These are phyloP conservation scores for Penicillium sp. DNA, from an alignment of 2,329 filamentous ascomycete species.

Conservation along the genomic window DNA sequence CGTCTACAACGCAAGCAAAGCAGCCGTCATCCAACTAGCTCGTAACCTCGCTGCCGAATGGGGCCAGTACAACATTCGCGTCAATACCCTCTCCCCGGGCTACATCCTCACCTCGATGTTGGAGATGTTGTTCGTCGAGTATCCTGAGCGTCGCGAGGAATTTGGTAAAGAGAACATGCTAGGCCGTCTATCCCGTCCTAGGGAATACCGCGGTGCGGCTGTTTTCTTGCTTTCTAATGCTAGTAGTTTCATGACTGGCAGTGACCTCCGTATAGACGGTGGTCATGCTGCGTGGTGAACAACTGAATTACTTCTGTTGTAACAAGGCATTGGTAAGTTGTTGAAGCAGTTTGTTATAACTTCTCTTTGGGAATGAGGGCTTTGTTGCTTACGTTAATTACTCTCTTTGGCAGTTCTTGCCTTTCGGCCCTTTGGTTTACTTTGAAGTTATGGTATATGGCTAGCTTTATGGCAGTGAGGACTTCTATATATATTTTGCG, in stretches of 20 bases:
- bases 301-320: not conserved
- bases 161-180: slow-evolving; percentile 5
- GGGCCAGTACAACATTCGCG: slow-evolving; percentile 8
- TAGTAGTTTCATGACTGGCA: slow-evolving; percentile 10
- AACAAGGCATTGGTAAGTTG: not conserved
- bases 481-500: not conserved
- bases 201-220: slow-evolving; percentile 5
- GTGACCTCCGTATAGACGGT: slow-evolving; percentile 10
- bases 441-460: not conserved
- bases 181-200: not conserved
- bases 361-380: too few relatives aligned
- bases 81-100: slow-evolving; percentile 10
- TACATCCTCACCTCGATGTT: slow-evolving; percentile 3
- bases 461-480: not conserved
- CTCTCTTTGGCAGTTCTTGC: not conserved
- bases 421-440: not conserved
- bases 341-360: not conserved
- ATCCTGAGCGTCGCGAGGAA: not conserved
- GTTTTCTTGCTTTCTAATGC: slow-evolving; percentile 8
- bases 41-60: slow-evolving; percentile 1
- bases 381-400: too few relatives aligned
- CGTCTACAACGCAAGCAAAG: slow-evolving; percentile 4
- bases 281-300: slow-evolving; percentile 9
- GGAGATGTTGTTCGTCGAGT: not conserved
- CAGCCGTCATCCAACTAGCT: not conserved